These are phyloP conservation scores for Podospora pseudopauciseta DNA, from an alignment of 495 filamentous ascomycete genomes.

Conservation along the genomic window DNA sequence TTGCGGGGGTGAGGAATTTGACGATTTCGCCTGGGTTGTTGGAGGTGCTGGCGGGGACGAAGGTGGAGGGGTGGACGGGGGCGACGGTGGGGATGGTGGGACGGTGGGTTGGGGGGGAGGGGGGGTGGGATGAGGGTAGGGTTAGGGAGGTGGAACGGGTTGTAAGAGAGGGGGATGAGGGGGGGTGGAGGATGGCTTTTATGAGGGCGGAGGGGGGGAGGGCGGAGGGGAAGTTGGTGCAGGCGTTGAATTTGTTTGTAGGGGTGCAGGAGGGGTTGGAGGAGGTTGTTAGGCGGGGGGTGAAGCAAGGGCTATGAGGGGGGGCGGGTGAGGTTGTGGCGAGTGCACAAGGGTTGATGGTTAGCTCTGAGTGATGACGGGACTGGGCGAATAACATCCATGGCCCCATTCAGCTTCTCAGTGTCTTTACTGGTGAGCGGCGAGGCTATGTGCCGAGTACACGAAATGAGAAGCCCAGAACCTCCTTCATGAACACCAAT, in stretches of 20 bases:
- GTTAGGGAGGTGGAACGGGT: slow-evolving; percentile 21
- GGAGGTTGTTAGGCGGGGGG: slow-evolving; percentile 33
- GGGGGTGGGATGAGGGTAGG: neutral
- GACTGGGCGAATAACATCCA: neutral
- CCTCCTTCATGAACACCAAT: neutral
- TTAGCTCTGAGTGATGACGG: neutral
- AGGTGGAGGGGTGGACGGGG: slow-evolving; percentile 27
- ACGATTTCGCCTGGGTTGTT: slow-evolving; percentile 55
- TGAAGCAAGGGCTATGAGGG: neutral
- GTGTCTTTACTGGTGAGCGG: neutral
- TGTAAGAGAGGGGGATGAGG: slow-evolving; percentile 36
- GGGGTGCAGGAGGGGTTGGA: slow-evolving; percentile 56
- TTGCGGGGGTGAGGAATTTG: slow-evolving; percentile 57
- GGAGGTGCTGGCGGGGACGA: slow-evolving; percentile 40
- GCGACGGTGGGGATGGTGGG: slow-evolving; percentile 25
- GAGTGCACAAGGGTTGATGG: neutral
- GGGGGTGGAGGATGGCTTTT: slow-evolving; percentile 48
- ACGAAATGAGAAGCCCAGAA: neutral
- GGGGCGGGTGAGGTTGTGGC: neutral
- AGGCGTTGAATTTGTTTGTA: slow-evolving; percentile 61
- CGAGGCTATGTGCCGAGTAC: neutral
- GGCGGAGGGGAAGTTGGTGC: slow-evolving; percentile 50
- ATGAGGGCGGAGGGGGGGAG: slow-evolving; percentile 46
- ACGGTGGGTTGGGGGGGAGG: slow-evolving; percentile 26
- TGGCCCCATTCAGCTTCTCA: too few species aligned